Evolutionary conservation across 176 grass and related monocot species (phyloP).

Genomic region (Typha latifolia): DNA sequence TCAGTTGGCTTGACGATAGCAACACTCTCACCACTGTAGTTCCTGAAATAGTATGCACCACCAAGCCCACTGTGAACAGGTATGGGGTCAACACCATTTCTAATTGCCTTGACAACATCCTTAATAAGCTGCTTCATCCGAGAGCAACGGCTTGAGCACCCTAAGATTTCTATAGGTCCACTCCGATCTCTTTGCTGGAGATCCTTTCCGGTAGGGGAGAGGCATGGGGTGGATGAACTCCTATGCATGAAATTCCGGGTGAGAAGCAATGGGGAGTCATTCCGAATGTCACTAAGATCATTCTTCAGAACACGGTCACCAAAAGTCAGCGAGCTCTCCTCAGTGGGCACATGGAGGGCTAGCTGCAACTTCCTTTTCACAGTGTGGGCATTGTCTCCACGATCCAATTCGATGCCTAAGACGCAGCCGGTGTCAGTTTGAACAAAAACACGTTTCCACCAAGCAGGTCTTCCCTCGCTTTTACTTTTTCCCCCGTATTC

Average conservation of each 20-base stretch:
- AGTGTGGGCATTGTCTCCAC: slow-evolving; percentile 75
- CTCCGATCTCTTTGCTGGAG: slow-evolving; percentile 48
- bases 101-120: slow-evolving; percentile 70
- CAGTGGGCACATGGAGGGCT: slow-evolving; percentile 68
- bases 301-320: slow-evolving; percentile 76
- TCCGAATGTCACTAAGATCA: slow-evolving; percentile 80
- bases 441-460: slow-evolving; percentile 91
- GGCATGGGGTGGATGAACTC: slow-evolving; percentile 82
- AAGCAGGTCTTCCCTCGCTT: slow-evolving; percentile 43
- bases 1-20: slow-evolving; percentile 97
- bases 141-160: slow-evolving; percentile 53
- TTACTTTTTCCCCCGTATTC: slow-evolving; percentile 49
- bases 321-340: slow-evolving; percentile 76
- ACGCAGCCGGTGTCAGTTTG: slow-evolving; percentile 92
- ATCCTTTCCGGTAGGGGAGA: slow-evolving; percentile 66
- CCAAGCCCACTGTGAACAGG: slow-evolving; percentile 74
- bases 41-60: slow-evolving; percentile 89
- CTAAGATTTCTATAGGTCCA: slow-evolving; percentile 69
- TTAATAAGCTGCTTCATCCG: slow-evolving; percentile 70
- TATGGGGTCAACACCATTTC: slow-evolving; percentile 62
- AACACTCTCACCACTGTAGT: slow-evolving; percentile 55
- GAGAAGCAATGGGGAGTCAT: slow-evolving; percentile 75
- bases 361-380: slow-evolving; percentile 92
- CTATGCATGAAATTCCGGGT: slow-evolving; percentile 71
- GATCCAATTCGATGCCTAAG: slow-evolving; percentile 69